phyloP scores from a whole-genome alignment of 106 monocot genomes.

The Acorus gramineus region DNA sequence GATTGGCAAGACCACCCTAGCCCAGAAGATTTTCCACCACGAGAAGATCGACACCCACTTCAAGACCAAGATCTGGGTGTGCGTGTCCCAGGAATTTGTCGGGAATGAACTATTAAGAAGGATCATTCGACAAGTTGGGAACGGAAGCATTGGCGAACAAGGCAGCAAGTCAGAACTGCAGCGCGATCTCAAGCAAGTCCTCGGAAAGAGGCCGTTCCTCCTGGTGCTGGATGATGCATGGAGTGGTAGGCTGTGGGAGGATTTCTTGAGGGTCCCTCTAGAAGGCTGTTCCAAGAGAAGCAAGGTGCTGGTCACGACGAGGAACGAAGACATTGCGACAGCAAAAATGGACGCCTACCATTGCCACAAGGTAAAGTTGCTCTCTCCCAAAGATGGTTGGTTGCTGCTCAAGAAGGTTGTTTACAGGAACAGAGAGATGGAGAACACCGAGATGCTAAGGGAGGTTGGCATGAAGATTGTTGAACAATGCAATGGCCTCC shows the following conservation, averaged over 20 bases:
- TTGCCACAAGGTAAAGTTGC: slow-evolving; percentile 3
- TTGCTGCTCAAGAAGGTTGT: slow-evolving; percentile 5
- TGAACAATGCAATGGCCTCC: slow-evolving; percentile 27
- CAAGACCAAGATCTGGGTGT: not conserved
- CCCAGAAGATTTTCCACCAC: not conserved
- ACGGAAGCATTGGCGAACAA: not conserved
- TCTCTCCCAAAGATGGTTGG: slow-evolving; percentile 6
- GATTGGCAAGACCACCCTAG: not conserved
- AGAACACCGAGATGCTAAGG: not conserved
- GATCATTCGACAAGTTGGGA: not conserved
- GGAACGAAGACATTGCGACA: slow-evolving; percentile 12
- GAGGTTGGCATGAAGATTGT: slow-evolving; percentile 32
- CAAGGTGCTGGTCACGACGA: slow-evolving; percentile 23
- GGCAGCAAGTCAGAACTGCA: not conserved
- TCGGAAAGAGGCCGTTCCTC: not conserved
- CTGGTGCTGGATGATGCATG: slow-evolving; percentile 16
- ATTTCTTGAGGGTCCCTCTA: slow-evolving; percentile 15
- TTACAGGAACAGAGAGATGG: not conserved
- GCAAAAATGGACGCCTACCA: slow-evolving; percentile 4
- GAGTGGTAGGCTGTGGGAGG: slow-evolving; percentile 13
- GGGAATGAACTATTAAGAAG: not conserved
- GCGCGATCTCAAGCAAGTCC: not conserved
- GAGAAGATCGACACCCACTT: not conserved
- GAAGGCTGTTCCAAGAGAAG: slow-evolving; percentile 4
- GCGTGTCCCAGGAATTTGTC: not conserved